Conservation (phyloP, 345 rosid genomes). For the Arabis alpina region DNA sequence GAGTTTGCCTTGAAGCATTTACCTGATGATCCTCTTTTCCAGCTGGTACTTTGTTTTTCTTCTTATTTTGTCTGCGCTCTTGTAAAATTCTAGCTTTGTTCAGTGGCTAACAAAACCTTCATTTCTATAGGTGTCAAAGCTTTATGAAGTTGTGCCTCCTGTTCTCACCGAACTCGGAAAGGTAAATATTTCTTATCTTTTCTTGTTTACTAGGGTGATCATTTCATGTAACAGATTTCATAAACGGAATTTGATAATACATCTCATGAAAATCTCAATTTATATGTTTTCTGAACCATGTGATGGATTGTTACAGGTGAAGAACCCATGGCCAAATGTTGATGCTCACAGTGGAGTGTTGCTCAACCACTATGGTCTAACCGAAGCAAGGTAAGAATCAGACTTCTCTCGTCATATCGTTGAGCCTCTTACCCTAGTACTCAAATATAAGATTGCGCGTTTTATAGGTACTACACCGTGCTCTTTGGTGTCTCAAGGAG, state of each 20-base stretch:
- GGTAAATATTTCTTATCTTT: conserved; percentile 44
- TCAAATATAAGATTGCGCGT: background rate
- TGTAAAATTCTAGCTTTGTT: background rate
- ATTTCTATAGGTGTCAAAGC: conserved; percentile 82
- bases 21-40: conserved; percentile 94
- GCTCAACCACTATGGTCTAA: conserved; percentile 88
- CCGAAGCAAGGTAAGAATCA: conserved; percentile 82
- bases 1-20: conserved; percentile 98
- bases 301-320: conserved; percentile 63
- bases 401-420: background rate
- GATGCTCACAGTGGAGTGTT: conserved; percentile 99
- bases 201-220: conserved; percentile 8
- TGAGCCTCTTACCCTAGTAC: background rate
- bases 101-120: conserved; percentile 35
- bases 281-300: conserved; percentile 12
- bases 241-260: no score
- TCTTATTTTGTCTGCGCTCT: conserved; percentile 5
- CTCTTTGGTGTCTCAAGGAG: conserved; percentile 99
- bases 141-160: conserved; percentile 97
- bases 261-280: background rate
- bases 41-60: conserved; percentile 56
- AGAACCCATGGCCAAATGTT: conserved; percentile 99
- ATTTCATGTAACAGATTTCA: conserved; percentile 5
- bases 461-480: conserved; percentile 79
- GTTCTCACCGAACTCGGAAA: conserved; percentile 88